Evolutionary conservation across 495 filamentous ascomycete genomes (phyloP), one percentile per base, ranked within the genome.

Genomic region (Ramalina intermedia): DNA sequence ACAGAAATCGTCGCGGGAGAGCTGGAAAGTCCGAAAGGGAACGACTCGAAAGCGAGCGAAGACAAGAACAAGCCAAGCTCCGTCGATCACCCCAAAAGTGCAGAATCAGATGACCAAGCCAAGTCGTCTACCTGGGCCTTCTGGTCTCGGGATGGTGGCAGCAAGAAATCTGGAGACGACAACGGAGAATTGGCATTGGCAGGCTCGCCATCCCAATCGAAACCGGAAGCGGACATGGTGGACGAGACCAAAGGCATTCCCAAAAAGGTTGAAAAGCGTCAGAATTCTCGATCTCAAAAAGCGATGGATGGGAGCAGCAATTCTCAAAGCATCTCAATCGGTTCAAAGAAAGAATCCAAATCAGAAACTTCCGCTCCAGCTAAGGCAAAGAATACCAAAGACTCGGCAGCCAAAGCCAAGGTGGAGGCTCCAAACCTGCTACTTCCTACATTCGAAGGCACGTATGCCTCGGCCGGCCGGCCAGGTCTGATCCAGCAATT

Each of bases 101-200:
- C 61, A 35, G 54, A 52, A 33, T 23, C 62, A 12, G 41, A 42
- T 17, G 41, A 41, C 36, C 11, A 37, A 27, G 47, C 56, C 12
- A 76, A 70, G 51, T 73, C 81, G 17, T 84, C 84, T 6, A 84
- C 80, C 1, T 93, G 86, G 86, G 85, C 81, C 1, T 93, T 93
- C 53, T 93, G 84, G 84, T 86, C 82, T 6, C 78, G 74, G 47
- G 63, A 69, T 27, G 45, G 38, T 35, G 48, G 13, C n/a, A 38
- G 13, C 35, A 52, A 53, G 11, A 38, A 54, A 13, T 49, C 61
- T 8, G 53, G 61, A 18, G 58, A 66, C 9, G 73, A 82, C 55
- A 58, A 74, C 26, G 81, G 82, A 3, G 79, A 90, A 58, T 63
- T 87, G 12, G 78, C 81, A 11, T 71, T 86, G n/a, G 75, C 74